Percentiles rank a stretch among this genome's conserved stretches.
These are phyloP conservation scores for Coprinopsis cinerea DNA, from an alignment of 768 basidiomycete species.

Conservation along the genomic window DNA sequence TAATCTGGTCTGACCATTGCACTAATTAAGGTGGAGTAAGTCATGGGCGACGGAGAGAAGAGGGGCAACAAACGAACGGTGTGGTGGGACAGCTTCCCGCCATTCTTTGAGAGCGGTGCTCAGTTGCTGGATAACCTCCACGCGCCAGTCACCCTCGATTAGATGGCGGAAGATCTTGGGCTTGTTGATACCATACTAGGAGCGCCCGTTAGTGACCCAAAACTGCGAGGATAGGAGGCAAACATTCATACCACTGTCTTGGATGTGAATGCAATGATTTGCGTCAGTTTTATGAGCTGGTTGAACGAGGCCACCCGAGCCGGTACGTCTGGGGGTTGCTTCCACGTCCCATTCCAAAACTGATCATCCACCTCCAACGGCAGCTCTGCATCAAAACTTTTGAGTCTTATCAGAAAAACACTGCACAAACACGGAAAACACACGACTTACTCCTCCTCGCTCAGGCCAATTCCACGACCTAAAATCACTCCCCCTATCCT, in stretches of 20 bases:
- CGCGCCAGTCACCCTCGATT: conserved; percentile 46
- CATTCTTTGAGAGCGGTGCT: conserved; percentile 69
- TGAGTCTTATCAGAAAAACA: conserved; percentile 3
- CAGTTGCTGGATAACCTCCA: conserved; percentile 58
- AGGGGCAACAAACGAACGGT: conserved; percentile 39
- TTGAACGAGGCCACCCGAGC: conserved; percentile 58
- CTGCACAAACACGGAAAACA: too few relatives aligned
- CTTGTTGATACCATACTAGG: conserved; percentile 69
- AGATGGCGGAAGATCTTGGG: conserved; percentile 48
- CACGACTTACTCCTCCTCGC: conserved; percentile 75
- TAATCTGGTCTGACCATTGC: conserved; percentile 50
- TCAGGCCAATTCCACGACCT: conserved; percentile 50
- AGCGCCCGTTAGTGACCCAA: not conserved
- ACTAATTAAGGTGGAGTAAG: conserved; percentile 32
- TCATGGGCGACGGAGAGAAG: not conserved
- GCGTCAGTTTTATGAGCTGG: conserved; percentile 56
- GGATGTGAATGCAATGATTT: conserved; percentile 63
- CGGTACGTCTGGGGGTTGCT: conserved; percentile 60
- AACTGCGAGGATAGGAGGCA: not conserved
- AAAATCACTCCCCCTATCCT: conserved; percentile 46
- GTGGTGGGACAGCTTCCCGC: conserved; percentile 61
- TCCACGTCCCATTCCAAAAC: conserved; percentile 69
- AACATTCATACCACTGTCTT: conserved; percentile 54
- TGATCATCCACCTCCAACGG: conserved; percentile 81
- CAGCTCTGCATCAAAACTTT: conserved; percentile 76